Conservation (phyloP, 148 eudicot genomes). For the Limonium bicolor region DNA sequence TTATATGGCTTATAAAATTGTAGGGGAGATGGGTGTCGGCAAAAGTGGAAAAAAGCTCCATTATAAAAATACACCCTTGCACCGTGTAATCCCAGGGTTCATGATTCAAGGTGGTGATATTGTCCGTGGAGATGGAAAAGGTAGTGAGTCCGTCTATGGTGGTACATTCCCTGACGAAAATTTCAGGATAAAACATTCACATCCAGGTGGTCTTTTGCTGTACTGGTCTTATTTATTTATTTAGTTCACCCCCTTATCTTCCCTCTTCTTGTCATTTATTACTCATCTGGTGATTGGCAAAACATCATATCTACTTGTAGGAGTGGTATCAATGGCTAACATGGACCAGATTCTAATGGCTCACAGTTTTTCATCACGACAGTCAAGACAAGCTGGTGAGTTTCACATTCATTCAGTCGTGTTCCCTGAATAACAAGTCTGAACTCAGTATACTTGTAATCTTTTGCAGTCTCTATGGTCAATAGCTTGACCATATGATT, state of each 20-base stretch:
- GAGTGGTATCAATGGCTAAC: conserved; percentile 87
- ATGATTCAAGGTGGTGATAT: conserved; percentile 98
- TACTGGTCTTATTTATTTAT: background rate
- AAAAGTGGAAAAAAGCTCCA: conserved; percentile 53
- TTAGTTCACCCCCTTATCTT: background rate
- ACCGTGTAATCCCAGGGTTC: conserved; percentile 90
- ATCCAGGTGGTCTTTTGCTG: conserved; percentile 37
- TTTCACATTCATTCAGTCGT: too few relatives aligned
- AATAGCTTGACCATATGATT: too few relatives aligned
- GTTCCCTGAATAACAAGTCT: too few relatives aligned
- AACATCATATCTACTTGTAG: conserved; percentile 30
- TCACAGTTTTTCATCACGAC: conserved; percentile 95
- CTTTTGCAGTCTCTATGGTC: too few relatives aligned
- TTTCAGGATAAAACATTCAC: conserved; percentile 68
- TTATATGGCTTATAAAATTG: conserved; percentile 1
- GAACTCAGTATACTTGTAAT: too few relatives aligned
- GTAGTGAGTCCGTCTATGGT: conserved; percentile 74
- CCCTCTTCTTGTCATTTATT: background rate
- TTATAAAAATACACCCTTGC: conserved; percentile 72
- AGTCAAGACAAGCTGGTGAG: conserved; percentile 88
- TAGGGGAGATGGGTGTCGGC: conserved; percentile 69
- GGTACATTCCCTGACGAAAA: conserved; percentile 72
- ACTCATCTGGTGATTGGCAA: too few relatives aligned
- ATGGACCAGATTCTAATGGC: conserved; percentile 87
- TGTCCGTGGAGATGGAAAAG: conserved; percentile 56